A percentile compares a stretch with the other conserved stretches of the same genome.
Evolutionary conservation across 2,329 filamentous ascomycete species (phyloP).

Genomic region (Xylariomycetidae sp.): DNA sequence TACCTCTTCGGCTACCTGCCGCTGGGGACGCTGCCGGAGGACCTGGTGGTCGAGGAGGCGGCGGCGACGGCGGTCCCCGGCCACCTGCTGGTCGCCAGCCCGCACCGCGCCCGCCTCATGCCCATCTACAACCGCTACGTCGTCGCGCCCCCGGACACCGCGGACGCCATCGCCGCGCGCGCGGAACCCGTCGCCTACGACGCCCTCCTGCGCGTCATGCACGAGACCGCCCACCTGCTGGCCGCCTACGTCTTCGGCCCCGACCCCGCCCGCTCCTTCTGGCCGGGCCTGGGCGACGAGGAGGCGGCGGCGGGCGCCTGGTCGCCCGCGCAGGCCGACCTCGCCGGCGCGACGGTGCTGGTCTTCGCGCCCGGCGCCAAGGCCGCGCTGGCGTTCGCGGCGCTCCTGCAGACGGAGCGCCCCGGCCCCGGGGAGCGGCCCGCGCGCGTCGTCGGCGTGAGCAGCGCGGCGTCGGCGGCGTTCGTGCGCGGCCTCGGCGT

Average conservation of each 20-base stretch:
- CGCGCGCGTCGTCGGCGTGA: constrained; percentile 16
- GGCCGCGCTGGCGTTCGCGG: constrained; percentile 17
- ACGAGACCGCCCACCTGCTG: constrained; percentile 26
- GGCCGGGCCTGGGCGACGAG: constrained; percentile 4
- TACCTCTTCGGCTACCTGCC: constrained; percentile 39
- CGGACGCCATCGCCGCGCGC: constrained; percentile 9
- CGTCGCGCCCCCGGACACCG: constrained; percentile 11
- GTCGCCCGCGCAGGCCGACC: constrained; percentile 23
- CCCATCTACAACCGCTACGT: constrained; percentile 40
- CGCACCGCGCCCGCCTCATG: constrained; percentile 31
- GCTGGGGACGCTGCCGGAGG: constrained; percentile 30
- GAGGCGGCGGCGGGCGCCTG: constrained; percentile 15
- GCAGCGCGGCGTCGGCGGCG: constrained; percentile 17
- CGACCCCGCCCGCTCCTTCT: constrained; percentile 16
- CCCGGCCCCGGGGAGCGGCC: constrained; percentile 6
- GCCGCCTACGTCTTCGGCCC: constrained; percentile 26
- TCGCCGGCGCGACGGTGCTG: constrained; percentile 28
- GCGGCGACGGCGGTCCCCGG: constrained; percentile 13
- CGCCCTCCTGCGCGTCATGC: constrained; percentile 19
- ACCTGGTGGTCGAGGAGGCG: constrained; percentile 28
- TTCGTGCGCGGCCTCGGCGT: constrained; percentile 19
- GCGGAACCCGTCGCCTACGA: constrained; percentile 18
- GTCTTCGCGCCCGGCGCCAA: constrained; percentile 26
- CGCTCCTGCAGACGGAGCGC: constrained; percentile 7
- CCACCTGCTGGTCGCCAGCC: constrained; percentile 32